Percentiles rank a stretch among this genome's conserved stretches.
These are phyloP conservation scores for Saussurea involucrata DNA, from an alignment of 129 eudicot genomes.

Conservation along the genomic window DNA sequence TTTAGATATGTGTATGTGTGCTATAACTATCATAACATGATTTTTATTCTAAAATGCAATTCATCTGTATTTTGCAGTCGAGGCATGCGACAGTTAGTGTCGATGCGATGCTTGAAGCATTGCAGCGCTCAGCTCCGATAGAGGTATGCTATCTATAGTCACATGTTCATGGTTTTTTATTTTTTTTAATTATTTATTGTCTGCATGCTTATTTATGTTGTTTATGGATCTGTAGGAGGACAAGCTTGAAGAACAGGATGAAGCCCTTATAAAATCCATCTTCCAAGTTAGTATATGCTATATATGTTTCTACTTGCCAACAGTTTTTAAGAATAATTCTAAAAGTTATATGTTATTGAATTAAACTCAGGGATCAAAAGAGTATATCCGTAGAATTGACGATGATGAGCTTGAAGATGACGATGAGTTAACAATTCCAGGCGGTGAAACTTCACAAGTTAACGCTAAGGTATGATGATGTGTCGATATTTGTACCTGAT, in stretches of 20 bases:
- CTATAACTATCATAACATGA: background rate
- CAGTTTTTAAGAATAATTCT: background rate
- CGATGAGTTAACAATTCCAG: constrained; percentile 27
- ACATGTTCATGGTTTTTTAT: background rate
- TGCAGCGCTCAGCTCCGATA: constrained; percentile 51
- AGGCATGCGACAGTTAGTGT: constrained; percentile 74
- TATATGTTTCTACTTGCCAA: background rate
- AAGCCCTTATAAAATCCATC: constrained; percentile 54
- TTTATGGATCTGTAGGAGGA: constrained; percentile 30
- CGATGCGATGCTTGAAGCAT: constrained; percentile 70
- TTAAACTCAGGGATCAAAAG: constrained; percentile 41
- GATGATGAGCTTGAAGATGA: constrained; percentile 56
- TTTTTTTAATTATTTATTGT: background rate
- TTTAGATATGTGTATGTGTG: background rate
- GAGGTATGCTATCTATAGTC: background rate
- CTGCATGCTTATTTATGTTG: background rate
- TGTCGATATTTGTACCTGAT: no score
- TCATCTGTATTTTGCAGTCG: constrained; percentile 43
- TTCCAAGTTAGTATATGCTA: constrained; percentile 27
- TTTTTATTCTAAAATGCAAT: constrained; percentile 5
- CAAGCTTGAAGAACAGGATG: constrained; percentile 60
- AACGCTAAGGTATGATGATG: constrained; percentile 7
- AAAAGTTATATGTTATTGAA: background rate
- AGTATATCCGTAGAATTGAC: constrained; percentile 40
- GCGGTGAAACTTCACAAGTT: constrained; percentile 13